Base-by-base conservation (phyloP, 768 basidiomycete genomes). In the Russula griseocarnosa region DNA sequence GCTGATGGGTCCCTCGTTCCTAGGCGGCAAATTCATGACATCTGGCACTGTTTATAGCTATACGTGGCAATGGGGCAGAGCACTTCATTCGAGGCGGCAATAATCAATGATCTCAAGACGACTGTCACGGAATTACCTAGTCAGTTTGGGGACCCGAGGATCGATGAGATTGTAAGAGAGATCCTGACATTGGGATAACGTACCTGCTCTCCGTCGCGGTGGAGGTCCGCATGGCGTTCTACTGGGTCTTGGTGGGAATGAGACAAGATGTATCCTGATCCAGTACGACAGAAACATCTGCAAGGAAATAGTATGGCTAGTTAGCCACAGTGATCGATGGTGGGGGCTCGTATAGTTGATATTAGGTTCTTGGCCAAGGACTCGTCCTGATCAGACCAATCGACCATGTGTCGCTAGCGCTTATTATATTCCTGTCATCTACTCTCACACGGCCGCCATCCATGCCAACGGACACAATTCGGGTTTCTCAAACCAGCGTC, bases 101-200 rank as follows among this genome's bases (percentile, higher is more conserved):
- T 82, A 68, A 69, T 71, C 20, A 72, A 72, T 36, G 76, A 79
- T 60, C 73, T 85, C 51, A 72, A 70, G 55, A 76, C 79, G 40
- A 73, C 73, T 24, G 67, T 84, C 26, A 71, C 71, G 42, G 71
- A 74, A 30, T 71, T 83, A 20, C 76, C 79, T n/a, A 70, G 72
- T 1, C 73, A 73, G 20, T 88, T 88, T 75, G 69, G 76, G 46
- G 89, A 92, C 55, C 79, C 80, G 58, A 83, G 89, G 62, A 75
- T 90, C 54, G 73, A 76, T 69, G 80, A 76, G 49, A 70, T 88
- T 38, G 71, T 75, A 30, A 70, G 69, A 53, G 88, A 86, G 71
- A 80, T 89, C 28, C 60, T 69, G 11, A 74, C 69, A 8, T 70
- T 86, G 36, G 67, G 81, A 55, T 80, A 71, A 73, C 38, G 42